These are phyloP conservation scores for Mycocentrospora acerina DNA, from an alignment of 2,329 filamentous ascomycete genomes.

Conservation along the genomic window DNA sequence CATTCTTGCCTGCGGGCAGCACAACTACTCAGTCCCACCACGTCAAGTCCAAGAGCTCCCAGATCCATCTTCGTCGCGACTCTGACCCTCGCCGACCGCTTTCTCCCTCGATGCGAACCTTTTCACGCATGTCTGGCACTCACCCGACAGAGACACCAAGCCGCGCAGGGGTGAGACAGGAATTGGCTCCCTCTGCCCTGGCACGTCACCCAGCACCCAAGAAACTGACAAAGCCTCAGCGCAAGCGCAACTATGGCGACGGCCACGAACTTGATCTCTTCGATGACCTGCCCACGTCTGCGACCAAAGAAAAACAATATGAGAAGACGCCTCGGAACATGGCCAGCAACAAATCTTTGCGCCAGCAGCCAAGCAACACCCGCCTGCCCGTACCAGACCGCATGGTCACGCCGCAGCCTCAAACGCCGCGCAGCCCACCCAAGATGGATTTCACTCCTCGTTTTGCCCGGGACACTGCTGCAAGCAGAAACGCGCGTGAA, in stretches of 20 bases:
- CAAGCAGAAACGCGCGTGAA: slow-evolving; percentile 65
- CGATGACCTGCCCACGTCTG: slow-evolving; percentile 90
- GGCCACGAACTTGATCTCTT: slow-evolving; percentile 91
- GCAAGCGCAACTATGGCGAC: slow-evolving; percentile 68
- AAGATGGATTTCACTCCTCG: slow-evolving; percentile 58
- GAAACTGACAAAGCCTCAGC: slow-evolving; percentile 48
- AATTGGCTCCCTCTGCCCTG: slow-evolving; percentile 52
- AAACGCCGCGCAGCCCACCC: slow-evolving; percentile 58
- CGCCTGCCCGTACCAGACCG: slow-evolving; percentile 46
- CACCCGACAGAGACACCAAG: slow-evolving; percentile 54
- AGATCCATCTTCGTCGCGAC: slow-evolving; percentile 76
- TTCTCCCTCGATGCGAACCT: slow-evolving; percentile 49
- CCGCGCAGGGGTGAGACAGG: slow-evolving; percentile 46
- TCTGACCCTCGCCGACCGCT: slow-evolving; percentile 64
- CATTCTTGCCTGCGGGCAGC: slow-evolving; percentile 78
- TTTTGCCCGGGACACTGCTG: slow-evolving; percentile 67
- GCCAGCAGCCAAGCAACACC: slow-evolving; percentile 52
- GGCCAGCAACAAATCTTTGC: slow-evolving; percentile 65
- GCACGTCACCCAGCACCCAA: slow-evolving; percentile 53
- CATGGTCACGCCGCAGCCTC: slow-evolving; percentile 49
- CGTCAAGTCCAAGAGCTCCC: slow-evolving; percentile 68
- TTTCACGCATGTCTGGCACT: slow-evolving; percentile 51
- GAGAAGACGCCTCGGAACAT: slow-evolving; percentile 74
- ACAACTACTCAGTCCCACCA: slow-evolving; percentile 78
- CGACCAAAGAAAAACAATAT: slow-evolving; percentile 76